Evolutionary conservation across 495 filamentous ascomycete species (phyloP), one percentile per base, ranked within the genome.

Genomic region (Rhizodiscina lignyota): DNA sequence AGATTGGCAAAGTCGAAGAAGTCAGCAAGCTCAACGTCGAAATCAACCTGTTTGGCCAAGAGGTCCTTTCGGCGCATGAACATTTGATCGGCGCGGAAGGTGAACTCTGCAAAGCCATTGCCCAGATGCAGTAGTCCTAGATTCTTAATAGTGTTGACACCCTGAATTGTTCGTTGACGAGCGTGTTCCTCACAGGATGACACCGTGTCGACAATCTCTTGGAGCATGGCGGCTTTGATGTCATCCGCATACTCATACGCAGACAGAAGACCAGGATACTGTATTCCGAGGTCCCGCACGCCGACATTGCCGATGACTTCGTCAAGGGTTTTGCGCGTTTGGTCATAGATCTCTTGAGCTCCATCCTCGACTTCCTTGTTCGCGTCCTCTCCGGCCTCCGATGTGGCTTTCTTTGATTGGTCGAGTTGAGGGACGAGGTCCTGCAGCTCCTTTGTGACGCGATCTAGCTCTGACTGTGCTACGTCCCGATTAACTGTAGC

Each of bases 211-310:
- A 85, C 74, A 29, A 97, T 83, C 38, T 82, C 72, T 21, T 84
- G 70, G 2, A 97, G 66, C 77, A 97, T 94, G 4, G 87, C 86
- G 32, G 76, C 61, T 53, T 92, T 71, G 40, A 96, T 58, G 27
- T 92, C 84, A 43, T 96, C 91, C 6, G 89, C 89, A 55, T 89
- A 97, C 44, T 85, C 67, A 64, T 89, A 94, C 1, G 74, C 84
- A 18, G 68, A 64, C 45, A 89, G 77, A 5, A 96, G 49, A 21
- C 89, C 89, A 3, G 82, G 82, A 48, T 97, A 97, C 20, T 70
- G 63, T 15, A 96, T 75, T 22, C 80, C 80, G 12, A 89, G 69
- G 45, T 84, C 74, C 21, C 64, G 66, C 19, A 83, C 73, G 8
- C 82, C 82, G n/a, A 82, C 74, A 37, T 66, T 68, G 2, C 67